Evolutionary conservation across 2,329 filamentous ascomycete genomes (phyloP), one percentile per base, ranked within the genome.

Genomic region (Fusarium virguliforme): DNA sequence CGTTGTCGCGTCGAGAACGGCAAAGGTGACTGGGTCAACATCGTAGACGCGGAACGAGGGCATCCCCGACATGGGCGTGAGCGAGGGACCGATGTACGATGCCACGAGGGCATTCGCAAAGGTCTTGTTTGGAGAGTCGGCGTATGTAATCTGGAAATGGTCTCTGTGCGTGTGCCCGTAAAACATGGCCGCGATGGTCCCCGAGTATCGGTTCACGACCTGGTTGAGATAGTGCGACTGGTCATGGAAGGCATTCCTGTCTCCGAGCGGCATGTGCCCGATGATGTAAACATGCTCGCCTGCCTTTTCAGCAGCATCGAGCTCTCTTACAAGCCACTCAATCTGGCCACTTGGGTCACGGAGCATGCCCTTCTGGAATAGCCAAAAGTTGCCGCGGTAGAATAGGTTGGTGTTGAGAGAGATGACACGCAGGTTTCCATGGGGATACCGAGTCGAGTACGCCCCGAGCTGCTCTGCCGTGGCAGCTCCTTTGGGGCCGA

Each of bases 331-430:
- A 8, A 90, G 81, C 85, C 87, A 89, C 15, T 81, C 78, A 4
- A 90, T 80, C 74, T 89, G 84, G 12, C 81, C 81, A 73, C 83
- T 83, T 3, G 87, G 87, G 72, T 89, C 87, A 12, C 76, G 77
- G 50, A 85, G 78, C 80, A 87, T 84, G 1, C 82, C 79, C 50
- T 84, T 81, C 67, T 85, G 81, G 71, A 88, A 90, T 37, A 87
- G 76, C 79, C 84, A 87, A 75, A 86, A 88, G 80, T 90, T 90
- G 66, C 84, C 79, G n/a, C 82, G 83, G 76, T 90, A 90, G 78
- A 86, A 89, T 66, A 89, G 77, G 75, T 89, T 88, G 18, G 86
- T 89, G 80, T 88, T 89, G 71, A 90, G 80, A 4, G 87, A 88
- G 73, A 90, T 89, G 72, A 90, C 79, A 26, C 86, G 83, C 28